Conservation (phyloP, 805 yeast genomes). For the Metschnikowia vanudenii region DNA sequence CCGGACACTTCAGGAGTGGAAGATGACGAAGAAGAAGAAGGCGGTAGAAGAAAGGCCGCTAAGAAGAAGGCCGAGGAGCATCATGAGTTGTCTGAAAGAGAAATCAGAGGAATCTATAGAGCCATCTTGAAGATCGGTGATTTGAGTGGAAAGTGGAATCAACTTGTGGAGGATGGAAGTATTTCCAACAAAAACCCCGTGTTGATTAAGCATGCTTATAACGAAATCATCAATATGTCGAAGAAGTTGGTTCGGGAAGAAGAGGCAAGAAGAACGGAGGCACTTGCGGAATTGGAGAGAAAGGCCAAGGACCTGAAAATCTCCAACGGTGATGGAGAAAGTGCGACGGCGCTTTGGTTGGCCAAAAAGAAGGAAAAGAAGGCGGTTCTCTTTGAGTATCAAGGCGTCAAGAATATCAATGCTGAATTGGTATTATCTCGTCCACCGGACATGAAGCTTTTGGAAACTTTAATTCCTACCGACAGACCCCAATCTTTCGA, state of each 20-base stretch:
- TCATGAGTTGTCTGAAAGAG: slow-evolving; percentile 73
- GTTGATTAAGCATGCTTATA: slow-evolving; percentile 67
- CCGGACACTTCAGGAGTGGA: slow-evolving; percentile 39
- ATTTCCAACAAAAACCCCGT: slow-evolving; percentile 82
- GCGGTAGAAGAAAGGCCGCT: slow-evolving; percentile 25
- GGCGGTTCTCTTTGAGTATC: slow-evolving; percentile 85
- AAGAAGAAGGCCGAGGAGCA: slow-evolving; percentile 37
- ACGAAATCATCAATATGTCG: slow-evolving; percentile 67
- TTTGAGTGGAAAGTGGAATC: slow-evolving; percentile 73
- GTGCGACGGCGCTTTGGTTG: slow-evolving; percentile 50
- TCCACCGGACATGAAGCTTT: slow-evolving; percentile 75
- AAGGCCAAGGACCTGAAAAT: slow-evolving; percentile 55
- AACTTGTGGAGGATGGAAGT: slow-evolving; percentile 84
- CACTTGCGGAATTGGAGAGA: slow-evolving; percentile 56
- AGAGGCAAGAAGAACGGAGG: slow-evolving; percentile 58
- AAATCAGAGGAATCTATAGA: slow-evolving; percentile 80
- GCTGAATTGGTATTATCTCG: slow-evolving; percentile 84
- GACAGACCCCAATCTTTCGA: slow-evolving; percentile 61
- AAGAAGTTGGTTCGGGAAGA: slow-evolving; percentile 60
- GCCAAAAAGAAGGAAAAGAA: slow-evolving; percentile 79
- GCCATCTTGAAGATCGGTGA: slow-evolving; percentile 83
- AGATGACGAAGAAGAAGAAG: slow-evolving; percentile 35
- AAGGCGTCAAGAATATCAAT: slow-evolving; percentile 82
- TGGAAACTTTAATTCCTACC: slow-evolving; percentile 51
- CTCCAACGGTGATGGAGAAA: slow-evolving; percentile 34